phyloP scores from a whole-genome alignment of 2,329 filamentous ascomycete species.

The Eutypella sp. region DNA sequence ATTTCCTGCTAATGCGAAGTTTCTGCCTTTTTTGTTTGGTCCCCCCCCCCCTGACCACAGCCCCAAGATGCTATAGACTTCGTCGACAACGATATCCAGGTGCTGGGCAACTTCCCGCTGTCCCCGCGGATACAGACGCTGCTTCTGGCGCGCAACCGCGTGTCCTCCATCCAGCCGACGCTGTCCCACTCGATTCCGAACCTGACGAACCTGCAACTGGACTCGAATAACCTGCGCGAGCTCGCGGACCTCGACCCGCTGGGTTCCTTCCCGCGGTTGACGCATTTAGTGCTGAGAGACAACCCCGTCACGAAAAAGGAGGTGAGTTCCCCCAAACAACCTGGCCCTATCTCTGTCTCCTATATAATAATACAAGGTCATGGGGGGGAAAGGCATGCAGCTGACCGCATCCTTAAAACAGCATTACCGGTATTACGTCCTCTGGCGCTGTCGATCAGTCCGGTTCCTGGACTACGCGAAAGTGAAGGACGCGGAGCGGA shows the following conservation, averaged over 20 bases:
- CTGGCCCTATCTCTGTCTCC: too few relatives aligned
- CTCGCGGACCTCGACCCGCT: constrained; percentile 85
- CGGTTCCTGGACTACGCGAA: constrained; percentile 91
- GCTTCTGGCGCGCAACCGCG: constrained; percentile 83
- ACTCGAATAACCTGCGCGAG: constrained; percentile 77
- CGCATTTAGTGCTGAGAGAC: constrained; percentile 74
- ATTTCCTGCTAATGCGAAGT: background rate
- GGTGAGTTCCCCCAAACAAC: constrained; percentile 46
- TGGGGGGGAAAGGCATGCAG: too few relatives aligned
- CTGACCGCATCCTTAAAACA: constrained; percentile 39
- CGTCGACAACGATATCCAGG: constrained; percentile 93
- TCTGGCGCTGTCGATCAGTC: constrained; percentile 80
- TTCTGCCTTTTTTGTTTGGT: constrained; percentile 5
- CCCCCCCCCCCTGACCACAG: constrained; percentile 37
- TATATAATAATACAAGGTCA: too few relatives aligned
- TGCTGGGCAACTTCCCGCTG: constrained; percentile 87
- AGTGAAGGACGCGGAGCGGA: constrained; percentile 80
- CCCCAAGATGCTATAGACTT: constrained; percentile 97
- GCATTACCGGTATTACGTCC: constrained; percentile 88
- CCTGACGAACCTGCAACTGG: constrained; percentile 74
- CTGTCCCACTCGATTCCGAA: constrained; percentile 74
- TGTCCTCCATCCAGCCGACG: constrained; percentile 73
- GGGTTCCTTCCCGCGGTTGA: constrained; percentile 61
- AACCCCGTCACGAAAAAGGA: constrained; percentile 92
- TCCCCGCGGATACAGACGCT: constrained; percentile 84